Percentiles rank a stretch among this genome's conserved stretches.
phyloP scores from a whole-genome alignment of 1,139 yeast species.

The Arxiozyma bovina region DNA sequence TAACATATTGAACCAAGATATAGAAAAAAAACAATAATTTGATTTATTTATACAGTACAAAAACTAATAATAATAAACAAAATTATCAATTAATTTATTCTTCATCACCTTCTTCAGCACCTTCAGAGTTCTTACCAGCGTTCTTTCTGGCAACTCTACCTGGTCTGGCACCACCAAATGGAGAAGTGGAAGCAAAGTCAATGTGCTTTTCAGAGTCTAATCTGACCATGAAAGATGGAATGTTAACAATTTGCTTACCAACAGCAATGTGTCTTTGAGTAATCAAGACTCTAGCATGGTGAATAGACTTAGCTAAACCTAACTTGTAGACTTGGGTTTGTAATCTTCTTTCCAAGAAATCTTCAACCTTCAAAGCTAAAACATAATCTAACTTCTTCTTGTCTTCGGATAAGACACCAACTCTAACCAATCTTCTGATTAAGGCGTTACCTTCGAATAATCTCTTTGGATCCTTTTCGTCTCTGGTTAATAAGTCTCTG shows the following conservation, averaged over 20 bases:
- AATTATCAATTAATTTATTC: conserved; percentile 31
- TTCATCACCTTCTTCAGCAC: conserved; percentile 44
- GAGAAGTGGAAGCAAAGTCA: conserved; percentile 97
- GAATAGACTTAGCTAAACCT: conserved; percentile 99
- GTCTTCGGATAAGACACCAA: conserved; percentile 98
- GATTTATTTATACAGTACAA: not conserved
- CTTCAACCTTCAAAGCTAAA: conserved; percentile 92
- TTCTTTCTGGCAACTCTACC: conserved; percentile 99
- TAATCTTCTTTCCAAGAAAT: conserved; percentile 99
- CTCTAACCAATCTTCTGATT: conserved; percentile 40
- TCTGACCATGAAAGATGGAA: conserved; percentile 99
- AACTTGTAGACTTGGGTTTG: conserved; percentile 99
- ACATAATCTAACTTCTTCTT: conserved; percentile 99
- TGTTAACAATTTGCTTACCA: conserved; percentile 98
- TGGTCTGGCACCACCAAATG: conserved; percentile 99
- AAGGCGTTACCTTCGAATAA: conserved; percentile 99
- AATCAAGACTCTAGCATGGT: conserved; percentile 99
- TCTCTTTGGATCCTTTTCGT: conserved; percentile 99
- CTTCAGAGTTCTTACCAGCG: conserved; percentile 54
- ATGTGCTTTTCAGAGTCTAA: conserved; percentile 99
- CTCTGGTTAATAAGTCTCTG: conserved; percentile 99
- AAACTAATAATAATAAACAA: not conserved
- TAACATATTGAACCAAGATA: not conserved
- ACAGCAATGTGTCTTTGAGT: conserved; percentile 99
- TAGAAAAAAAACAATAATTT: conserved; percentile 2